Base-by-base conservation (phyloP, 1,139 yeast species). In the Protomyces arabidopsidicola region DNA sequence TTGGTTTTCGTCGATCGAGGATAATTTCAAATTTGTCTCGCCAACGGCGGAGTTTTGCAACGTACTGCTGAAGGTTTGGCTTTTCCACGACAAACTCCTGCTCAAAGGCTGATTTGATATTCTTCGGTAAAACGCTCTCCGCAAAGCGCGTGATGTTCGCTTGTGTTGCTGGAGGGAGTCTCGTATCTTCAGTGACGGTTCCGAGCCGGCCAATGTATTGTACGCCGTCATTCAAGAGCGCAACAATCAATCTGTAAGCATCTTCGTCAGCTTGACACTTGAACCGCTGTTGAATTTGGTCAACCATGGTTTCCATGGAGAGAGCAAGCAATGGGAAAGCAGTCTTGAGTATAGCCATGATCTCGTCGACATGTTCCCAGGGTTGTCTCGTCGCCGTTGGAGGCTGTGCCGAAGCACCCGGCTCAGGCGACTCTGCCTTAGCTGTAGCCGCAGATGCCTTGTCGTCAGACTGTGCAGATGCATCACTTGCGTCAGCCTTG, bases 261-360 rank as follows among this genome's bases (percentile, higher is more conserved):
- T 95, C 98, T 72, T 93, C 98, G 74, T 95, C 98, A 0, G 95
- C 90, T 60, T 90, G 88, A 59, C 97, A 87, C 76, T 93, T 95
- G 79, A 95, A 93, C 65, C 98, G 80, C 73, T 90, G 97, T 72
- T 87, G 88, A 65, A 95, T 88, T 77, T 95, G 98, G 71, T 95
- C 98, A 56, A 93, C 97, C 67, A 95, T 78, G 0, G 98, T 90
- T 75, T 95, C 99, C 68, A 95, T 79, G 0, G 98, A 90, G 65
- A 95, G 81, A 0, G 98, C 97, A 68, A 95, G 78, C 63, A 95
- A 77, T 8, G 99, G 99, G 74, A 91, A 93, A 0, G 98, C 97
- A 0, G 98, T 95, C 73, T 95, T 95, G 74, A 93, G 79, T 63
- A 91, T 90, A 34, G 95, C 95, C 89, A 90, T 90, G 66, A 95